Conservation (phyloP, 179 eudicot species). For the Actinidia chinensis region DNA sequence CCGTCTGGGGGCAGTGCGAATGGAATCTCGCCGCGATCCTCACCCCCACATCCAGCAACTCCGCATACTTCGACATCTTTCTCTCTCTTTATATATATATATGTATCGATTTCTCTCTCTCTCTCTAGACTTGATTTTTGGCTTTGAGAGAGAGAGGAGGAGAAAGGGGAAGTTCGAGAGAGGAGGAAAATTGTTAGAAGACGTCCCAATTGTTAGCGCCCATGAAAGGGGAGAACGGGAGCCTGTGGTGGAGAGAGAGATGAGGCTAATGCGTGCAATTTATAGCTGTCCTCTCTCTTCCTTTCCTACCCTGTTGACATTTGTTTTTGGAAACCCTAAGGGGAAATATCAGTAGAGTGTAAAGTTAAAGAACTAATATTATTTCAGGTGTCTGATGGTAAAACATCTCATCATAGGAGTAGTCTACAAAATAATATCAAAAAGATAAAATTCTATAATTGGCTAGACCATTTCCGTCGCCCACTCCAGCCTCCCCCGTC, state of each 20-base stretch:
- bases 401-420: no score
- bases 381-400: no score
- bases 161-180: background rate
- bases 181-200: background rate
- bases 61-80: conserved; percentile 47
- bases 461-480: no score
- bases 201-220: conserved; percentile 17
- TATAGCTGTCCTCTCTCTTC: background rate
- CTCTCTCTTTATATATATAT: background rate
- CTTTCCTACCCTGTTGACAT: background rate
- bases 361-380: no score
- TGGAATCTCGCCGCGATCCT: conserved; percentile 53
- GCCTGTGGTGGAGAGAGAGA: background rate
- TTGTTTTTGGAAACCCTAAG: background rate
- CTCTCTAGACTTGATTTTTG: background rate
- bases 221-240: conserved; percentile 14
- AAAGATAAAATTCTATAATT: no score
- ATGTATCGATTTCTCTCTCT: background rate
- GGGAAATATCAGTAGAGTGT: no score
- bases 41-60: conserved; percentile 51
- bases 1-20: conserved; percentile 69
- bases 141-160: background rate
- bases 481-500: no score
- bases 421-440: no score
- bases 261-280: background rate